Conservation (phyloP, 1,284 basidiomycete species). For the Uromyces viciae-fabae region DNA sequence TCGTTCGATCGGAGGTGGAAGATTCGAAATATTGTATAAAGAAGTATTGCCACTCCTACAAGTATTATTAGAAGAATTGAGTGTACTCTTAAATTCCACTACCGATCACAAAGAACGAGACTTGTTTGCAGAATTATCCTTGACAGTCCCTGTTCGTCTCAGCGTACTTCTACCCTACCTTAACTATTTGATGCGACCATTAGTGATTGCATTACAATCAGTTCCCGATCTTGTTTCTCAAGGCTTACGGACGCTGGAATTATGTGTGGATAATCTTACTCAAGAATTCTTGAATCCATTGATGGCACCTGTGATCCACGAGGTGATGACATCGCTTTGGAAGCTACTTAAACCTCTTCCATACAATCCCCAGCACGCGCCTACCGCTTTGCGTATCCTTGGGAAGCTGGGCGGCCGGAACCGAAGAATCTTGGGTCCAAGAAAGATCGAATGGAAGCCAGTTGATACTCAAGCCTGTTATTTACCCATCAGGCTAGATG, state of each 20-base stretch:
- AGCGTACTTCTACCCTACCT: constrained; percentile 95
- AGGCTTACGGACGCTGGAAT: constrained; percentile 89
- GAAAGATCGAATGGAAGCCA: constrained; percentile 69
- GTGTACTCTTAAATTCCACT: constrained; percentile 78
- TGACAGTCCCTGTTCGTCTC: constrained; percentile 91
- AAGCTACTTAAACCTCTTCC: constrained; percentile 85
- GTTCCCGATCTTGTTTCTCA: constrained; percentile 87
- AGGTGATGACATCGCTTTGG: constrained; percentile 91
- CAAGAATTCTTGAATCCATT: constrained; percentile 98
- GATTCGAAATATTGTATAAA: constrained; percentile 92
- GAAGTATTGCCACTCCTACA: constrained; percentile 93
- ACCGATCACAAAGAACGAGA: constrained; percentile 70
- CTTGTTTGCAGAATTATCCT: constrained; percentile 92
- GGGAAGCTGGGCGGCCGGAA: constrained; percentile 97
- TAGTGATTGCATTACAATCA: constrained; percentile 85
- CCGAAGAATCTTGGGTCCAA: constrained; percentile 76
- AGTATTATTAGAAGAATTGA: constrained; percentile 93
- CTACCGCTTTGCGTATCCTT: constrained; percentile 91
- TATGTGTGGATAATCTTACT: constrained; percentile 99
- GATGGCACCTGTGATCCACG: constrained; percentile 82
- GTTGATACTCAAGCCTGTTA: constrained; percentile 66
- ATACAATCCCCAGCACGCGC: constrained; percentile 82
- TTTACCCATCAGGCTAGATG: constrained; percentile 70
- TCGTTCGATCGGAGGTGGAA: constrained; percentile 93
- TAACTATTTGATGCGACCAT: constrained; percentile 91